Conservation (phyloP, 352 stramenopile species). For the Globisporangium middletonii region DNA sequence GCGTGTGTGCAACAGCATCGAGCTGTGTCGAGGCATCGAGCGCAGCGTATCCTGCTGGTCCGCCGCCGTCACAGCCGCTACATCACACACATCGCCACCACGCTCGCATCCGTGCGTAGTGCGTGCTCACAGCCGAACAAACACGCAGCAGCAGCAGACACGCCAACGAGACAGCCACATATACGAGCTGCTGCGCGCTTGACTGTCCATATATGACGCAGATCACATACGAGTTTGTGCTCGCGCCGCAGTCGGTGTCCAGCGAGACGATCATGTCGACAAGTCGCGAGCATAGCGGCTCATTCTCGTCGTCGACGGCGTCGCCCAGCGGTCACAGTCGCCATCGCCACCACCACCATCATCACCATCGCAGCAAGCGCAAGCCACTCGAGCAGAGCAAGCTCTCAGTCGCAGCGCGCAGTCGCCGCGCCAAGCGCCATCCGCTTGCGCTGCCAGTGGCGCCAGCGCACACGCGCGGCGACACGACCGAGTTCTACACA, state of each 20-base stretch:
- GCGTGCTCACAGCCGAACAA: not conserved
- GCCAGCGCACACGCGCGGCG: slow-evolving; percentile 21
- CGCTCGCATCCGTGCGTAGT: not conserved
- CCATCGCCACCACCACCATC: not conserved
- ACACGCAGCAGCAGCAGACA: not conserved
- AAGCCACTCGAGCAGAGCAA: slow-evolving; percentile 59
- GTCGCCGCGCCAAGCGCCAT: not conserved
- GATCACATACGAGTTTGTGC: slow-evolving; percentile 10
- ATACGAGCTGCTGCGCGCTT: not conserved
- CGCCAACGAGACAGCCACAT: not conserved
- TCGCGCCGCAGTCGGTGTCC: not conserved
- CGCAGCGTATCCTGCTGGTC: no score
- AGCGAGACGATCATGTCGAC: not conserved
- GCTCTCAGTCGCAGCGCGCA: slow-evolving; percentile 22
- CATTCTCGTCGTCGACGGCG: not conserved
- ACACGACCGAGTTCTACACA: slow-evolving; percentile 76
- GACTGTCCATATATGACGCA: slow-evolving; percentile 7
- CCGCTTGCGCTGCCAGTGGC: not conserved
- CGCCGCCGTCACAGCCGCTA: no score
- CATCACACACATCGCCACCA: no score
- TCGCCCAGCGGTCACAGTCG: not conserved
- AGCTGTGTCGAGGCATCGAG: not conserved
- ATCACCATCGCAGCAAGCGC: slow-evolving; percentile 9
- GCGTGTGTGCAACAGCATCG: not conserved
- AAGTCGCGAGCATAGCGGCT: slow-evolving; percentile 1